These are phyloP conservation scores for Apiospora sp. DNA, from an alignment of 2,329 filamentous ascomycete species.

Conservation along the genomic window DNA sequence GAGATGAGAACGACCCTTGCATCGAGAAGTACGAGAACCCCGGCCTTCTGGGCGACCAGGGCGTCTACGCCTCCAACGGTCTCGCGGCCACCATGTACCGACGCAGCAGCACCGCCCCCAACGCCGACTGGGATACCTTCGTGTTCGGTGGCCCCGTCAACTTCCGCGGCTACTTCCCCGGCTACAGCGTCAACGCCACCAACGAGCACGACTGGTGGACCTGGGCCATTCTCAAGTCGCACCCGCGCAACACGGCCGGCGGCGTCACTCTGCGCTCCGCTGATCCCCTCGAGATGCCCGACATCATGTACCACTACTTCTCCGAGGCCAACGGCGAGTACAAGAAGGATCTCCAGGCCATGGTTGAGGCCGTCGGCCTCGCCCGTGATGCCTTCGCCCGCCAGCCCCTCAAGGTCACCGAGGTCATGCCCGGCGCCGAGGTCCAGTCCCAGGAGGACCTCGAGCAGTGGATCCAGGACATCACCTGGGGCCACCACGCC, in stretches of 20 bases:
- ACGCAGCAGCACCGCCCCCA: constrained; percentile 36
- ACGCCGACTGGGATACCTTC: constrained; percentile 45
- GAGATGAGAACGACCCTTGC: constrained; percentile 45
- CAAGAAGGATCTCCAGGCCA: constrained; percentile 17
- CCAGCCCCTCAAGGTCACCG: constrained; percentile 21
- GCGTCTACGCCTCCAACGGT: constrained; percentile 46
- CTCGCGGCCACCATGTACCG: constrained; percentile 43
- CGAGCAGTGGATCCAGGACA: constrained; percentile 47
- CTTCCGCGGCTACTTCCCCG: constrained; percentile 51
- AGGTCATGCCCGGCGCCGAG: constrained; percentile 19
- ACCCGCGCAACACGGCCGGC: constrained; percentile 66
- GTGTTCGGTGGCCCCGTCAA: constrained; percentile 49
- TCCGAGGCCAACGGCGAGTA: constrained; percentile 52
- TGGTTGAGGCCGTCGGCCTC: constrained; percentile 49
- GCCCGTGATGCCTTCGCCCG: constrained; percentile 50
- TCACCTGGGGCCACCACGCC: constrained; percentile 63
- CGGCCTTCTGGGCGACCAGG: constrained; percentile 34
- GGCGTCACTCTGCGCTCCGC: constrained; percentile 67
- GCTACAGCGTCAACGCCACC: constrained; percentile 43
- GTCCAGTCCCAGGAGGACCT: constrained; percentile 24
- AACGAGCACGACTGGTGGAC: constrained; percentile 49
- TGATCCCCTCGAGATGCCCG: constrained; percentile 69
- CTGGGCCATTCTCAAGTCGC: constrained; percentile 61
- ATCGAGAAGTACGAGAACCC: constrained; percentile 36
- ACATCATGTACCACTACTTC: constrained; percentile 68